Conservation (phyloP, 2,329 filamentous ascomycete genomes). For the Penicillium sp. region DNA sequence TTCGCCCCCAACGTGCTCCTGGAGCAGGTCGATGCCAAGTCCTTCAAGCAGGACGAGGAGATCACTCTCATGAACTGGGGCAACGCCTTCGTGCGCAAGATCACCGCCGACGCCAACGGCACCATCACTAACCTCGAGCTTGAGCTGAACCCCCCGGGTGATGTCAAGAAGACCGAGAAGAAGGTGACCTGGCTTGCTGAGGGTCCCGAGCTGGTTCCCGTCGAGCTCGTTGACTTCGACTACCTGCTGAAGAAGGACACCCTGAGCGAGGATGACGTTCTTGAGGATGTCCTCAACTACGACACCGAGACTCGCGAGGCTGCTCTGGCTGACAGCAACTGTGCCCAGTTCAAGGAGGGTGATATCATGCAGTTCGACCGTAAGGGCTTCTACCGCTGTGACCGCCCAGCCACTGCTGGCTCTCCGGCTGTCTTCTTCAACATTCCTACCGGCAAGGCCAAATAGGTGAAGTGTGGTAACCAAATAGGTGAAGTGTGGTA, state of each 20-base stretch:
- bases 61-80: conserved; percentile 98
- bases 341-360: conserved; percentile 74
- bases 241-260: conserved; percentile 95
- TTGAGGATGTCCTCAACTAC: conserved; percentile 80
- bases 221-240: conserved; percentile 92
- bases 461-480: conserved; percentile 26
- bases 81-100: conserved; percentile 54
- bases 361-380: conserved; percentile 96
- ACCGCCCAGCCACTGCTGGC: conserved; percentile 62
- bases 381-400: conserved; percentile 87
- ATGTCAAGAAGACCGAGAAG: conserved; percentile 94
- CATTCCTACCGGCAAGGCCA: conserved; percentile 66
- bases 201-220: conserved; percentile 72
- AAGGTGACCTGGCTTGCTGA: conserved; percentile 94
- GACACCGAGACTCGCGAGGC: conserved; percentile 73
- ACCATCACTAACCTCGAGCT: conserved; percentile 71
- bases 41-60: conserved; percentile 82
- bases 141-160: conserved; percentile 87
- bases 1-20: conserved; percentile 75
- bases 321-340: conserved; percentile 78
- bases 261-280: conserved; percentile 80
- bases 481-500: conserved; percentile 27
- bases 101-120: conserved; percentile 51
- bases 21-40: conserved; percentile 82
- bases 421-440: conserved; percentile 66